A percentile compares a stretch with the other conserved stretches of the same genome.
These are phyloP conservation scores for Anthostomella pinea DNA, from an alignment of 2,329 filamentous ascomycete species.

Conservation along the genomic window DNA sequence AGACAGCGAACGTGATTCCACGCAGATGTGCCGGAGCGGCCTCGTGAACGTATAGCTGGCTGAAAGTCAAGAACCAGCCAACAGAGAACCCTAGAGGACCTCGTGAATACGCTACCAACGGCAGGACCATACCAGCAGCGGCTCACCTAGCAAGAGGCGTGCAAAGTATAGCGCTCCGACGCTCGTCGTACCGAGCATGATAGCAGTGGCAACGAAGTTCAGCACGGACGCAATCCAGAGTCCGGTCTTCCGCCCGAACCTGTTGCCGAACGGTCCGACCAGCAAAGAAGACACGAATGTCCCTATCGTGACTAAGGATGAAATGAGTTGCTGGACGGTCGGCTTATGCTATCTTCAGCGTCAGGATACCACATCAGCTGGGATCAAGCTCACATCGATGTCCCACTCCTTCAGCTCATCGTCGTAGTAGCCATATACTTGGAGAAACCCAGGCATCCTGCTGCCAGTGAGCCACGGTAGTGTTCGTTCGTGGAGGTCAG, in stretches of 20 bases:
- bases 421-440: constrained; percentile 34
- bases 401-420: constrained; percentile 23
- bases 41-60: constrained; percentile 37
- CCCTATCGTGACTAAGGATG: constrained; percentile 34
- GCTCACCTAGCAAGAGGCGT: constrained; percentile 29
- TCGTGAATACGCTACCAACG: neutral
- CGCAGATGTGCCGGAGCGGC: constrained; percentile 35
- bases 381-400: constrained; percentile 22
- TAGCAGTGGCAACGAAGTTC: constrained; percentile 27
- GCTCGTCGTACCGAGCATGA: constrained; percentile 31
- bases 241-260: constrained; percentile 25
- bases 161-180: constrained; percentile 30
- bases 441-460: constrained; percentile 34
- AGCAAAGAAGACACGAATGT: constrained; percentile 32
- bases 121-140: neutral
- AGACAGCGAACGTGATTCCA: constrained; percentile 34
- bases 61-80: constrained; percentile 36
- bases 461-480: too few relatives aligned
- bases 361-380: neutral
- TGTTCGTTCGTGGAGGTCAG: too few relatives aligned
- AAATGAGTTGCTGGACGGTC: constrained; percentile 35
- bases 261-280: constrained; percentile 29
- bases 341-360: constrained; percentile 15
- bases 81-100: constrained; percentile 29
- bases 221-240: constrained; percentile 29